phyloP scores from a whole-genome alignment of 2,329 filamentous ascomycete genomes.

The Diplodia scrobiculata region DNA sequence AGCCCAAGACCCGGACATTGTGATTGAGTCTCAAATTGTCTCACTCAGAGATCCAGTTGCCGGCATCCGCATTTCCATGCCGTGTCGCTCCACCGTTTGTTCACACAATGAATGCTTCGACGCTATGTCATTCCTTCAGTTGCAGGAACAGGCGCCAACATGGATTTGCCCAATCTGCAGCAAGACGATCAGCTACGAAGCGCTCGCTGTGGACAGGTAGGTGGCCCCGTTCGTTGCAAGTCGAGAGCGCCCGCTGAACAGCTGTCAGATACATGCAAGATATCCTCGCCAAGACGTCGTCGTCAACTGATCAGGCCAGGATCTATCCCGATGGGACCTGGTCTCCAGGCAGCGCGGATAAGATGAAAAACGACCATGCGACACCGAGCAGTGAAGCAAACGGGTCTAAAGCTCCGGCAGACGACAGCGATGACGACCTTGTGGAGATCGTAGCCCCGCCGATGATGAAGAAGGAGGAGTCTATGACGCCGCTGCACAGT shows the following conservation, averaged over 20 bases:
- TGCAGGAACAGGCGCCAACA: slow-evolving; percentile 94
- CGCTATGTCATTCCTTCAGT: slow-evolving; percentile 82
- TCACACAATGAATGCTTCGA: slow-evolving; percentile 95
- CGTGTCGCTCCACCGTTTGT: slow-evolving; percentile 77
- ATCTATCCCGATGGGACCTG: slow-evolving; percentile 87
- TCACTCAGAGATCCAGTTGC: slow-evolving; percentile 92
- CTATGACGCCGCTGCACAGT: slow-evolving; percentile 41
- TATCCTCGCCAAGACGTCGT: slow-evolving; percentile 73
- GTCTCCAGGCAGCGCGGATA: slow-evolving; percentile 52
- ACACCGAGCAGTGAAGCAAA: slow-evolving; percentile 43
- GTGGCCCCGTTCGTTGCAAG: slow-evolving; percentile 36
- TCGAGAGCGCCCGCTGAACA: slow-evolving; percentile 30
- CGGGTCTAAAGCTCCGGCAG: slow-evolving; percentile 37
- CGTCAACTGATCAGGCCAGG: slow-evolving; percentile 77
- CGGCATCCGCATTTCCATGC: slow-evolving; percentile 76
- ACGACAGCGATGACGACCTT: slow-evolving; percentile 51
- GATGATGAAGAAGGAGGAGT: slow-evolving; percentile 47
- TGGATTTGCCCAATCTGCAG: slow-evolving; percentile 97
- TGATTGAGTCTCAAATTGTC: slow-evolving; percentile 82
- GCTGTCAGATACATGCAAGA: slow-evolving; percentile 74
- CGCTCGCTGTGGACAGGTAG: slow-evolving; percentile 83
- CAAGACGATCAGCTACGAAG: slow-evolving; percentile 77
- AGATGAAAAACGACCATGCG: slow-evolving; percentile 41
- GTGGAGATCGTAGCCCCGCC: slow-evolving; percentile 46
- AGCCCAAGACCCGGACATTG: slow-evolving; percentile 83